phyloP scores from a whole-genome alignment of 1,139 yeast genomes.

The Suhomyces coccinellae region DNA sequence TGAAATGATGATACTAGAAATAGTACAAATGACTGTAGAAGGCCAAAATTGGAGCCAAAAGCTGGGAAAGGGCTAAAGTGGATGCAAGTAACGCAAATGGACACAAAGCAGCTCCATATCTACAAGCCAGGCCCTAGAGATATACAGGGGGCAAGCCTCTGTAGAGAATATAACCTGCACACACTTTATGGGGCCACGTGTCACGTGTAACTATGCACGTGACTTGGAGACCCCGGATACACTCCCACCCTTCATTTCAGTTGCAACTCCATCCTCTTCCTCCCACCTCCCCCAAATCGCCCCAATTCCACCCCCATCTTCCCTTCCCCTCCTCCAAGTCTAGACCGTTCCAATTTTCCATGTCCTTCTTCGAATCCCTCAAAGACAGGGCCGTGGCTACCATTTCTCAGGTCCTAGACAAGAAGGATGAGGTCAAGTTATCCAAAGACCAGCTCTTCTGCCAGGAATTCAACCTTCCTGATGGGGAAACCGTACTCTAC shows the following conservation, averaged over 20 bases:
- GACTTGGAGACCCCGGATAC: constrained; percentile 5
- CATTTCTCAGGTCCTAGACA: constrained; percentile 43
- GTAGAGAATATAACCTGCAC: too few species aligned
- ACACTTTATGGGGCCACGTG: too few species aligned
- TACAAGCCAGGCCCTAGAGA: too few species aligned
- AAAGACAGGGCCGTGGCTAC: constrained; percentile 31
- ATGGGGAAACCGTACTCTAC: constrained; percentile 61
- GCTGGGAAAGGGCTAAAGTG: too few species aligned
- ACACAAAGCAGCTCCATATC: too few species aligned
- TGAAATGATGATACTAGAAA: too few species aligned
- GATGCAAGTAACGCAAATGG: too few species aligned
- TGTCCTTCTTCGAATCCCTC: constrained; percentile 29
- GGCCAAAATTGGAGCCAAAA: too few species aligned
- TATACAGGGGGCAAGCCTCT: too few species aligned
- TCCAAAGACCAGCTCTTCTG: constrained; percentile 72
- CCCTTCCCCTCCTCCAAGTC: background rate
- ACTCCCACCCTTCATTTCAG: constrained; percentile 1
- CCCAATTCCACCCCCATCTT: background rate
- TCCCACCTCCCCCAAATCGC: background rate
- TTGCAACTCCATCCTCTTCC: constrained; percentile 1
- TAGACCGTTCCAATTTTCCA: constrained; percentile 3
- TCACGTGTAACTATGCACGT: too few species aligned
- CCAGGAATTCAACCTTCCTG: constrained; percentile 67
- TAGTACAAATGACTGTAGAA: too few species aligned
- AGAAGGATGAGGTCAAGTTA: constrained; percentile 35